Evolutionary conservation across 108 stramenopile genomes (phyloP), one percentile per base, ranked within the genome.

Genomic region (Hondaea fermentalgiana): DNA sequence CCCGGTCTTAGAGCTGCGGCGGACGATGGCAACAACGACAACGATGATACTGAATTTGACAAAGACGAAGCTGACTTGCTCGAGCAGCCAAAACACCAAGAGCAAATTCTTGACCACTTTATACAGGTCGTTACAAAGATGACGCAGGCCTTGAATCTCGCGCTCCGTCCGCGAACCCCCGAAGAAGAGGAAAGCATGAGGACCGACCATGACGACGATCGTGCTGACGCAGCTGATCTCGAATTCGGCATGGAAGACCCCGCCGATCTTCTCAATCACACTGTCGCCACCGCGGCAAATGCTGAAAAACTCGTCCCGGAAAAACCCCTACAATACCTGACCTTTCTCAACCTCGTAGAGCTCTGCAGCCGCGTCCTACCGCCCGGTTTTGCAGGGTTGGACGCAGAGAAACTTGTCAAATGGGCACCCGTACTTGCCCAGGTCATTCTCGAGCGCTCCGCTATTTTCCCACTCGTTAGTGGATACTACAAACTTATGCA

Each of bases 291-390:
- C 6, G 45, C 76, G 0, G 45, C 76, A 8, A 83, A 47, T 3
- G 76, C 49, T 16, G 76, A 53, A 17, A 47, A 83, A 53, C 76
- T 83, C 12, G 76, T 83, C 16, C 76, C 76, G 25, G 51, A 83
- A 28, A 6, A 12, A 12, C 76, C 76, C 8, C 6, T 25, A 6
- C 76, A 83, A 35, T 83, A 53, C 49, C 51, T 53, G 45, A 53
- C 51, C 23, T 83, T 83, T 83, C 49, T 83, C 49, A 83, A 83
- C n/a, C 76, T 83, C 28, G 76, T 83, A 14, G 76, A 83, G 51
- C 76, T 83, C n/a, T 83, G 76, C 49, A 12, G 10, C 12, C 76
- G 76, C n/a, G 76, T 83, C 43, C 76, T 83, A 0, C 76, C 76
- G 45, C 76, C 76, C n/a, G 25, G 12, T 16, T 53, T 25, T 53